These are phyloP conservation scores for Neohortaea acidophila DNA, from an alignment of 495 filamentous ascomycete species.

Conservation along the genomic window DNA sequence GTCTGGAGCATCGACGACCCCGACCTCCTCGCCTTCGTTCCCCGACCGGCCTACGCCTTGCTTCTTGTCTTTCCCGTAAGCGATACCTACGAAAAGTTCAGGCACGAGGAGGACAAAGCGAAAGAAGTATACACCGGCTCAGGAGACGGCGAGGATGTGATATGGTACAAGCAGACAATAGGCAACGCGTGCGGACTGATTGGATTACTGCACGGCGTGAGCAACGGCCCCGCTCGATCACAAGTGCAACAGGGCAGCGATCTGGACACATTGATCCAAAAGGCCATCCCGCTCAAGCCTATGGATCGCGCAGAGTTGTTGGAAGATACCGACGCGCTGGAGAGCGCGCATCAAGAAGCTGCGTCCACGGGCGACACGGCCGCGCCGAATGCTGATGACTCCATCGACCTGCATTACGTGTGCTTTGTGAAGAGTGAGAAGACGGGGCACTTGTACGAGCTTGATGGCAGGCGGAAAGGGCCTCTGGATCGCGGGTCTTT, in stretches of 20 bases:
- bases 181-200: conserved; percentile 51
- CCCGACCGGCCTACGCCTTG: conserved; percentile 50
- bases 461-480: conserved; percentile 42
- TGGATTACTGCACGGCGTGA: conserved; percentile 42
- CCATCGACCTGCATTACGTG: conserved; percentile 30
- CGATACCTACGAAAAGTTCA: conserved; percentile 35
- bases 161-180: conserved; percentile 54
- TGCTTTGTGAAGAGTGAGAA: conserved; percentile 29
- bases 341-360: conserved; percentile 27
- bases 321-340: conserved; percentile 27
- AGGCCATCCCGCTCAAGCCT: conserved; percentile 32
- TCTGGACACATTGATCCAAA: conserved; percentile 20
- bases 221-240: conserved; percentile 34
- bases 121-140: conserved; percentile 33
- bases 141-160: conserved; percentile 37
- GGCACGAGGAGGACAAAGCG: conserved; percentile 26
- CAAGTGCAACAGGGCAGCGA: conserved; percentile 22
- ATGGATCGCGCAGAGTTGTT: conserved; percentile 25
- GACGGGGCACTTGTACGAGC: conserved; percentile 28
- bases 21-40: conserved; percentile 62
- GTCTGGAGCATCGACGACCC: conserved; percentile 70
- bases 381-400: conserved; percentile 24
- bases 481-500: conserved; percentile 56
- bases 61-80: conserved; percentile 40
- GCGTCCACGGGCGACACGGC: conserved; percentile 26